A percentile compares a stretch with the other conserved stretches of the same genome.
Conservation (phyloP, 139 green algal species). For the Chlorella sorokiniana region DNA sequence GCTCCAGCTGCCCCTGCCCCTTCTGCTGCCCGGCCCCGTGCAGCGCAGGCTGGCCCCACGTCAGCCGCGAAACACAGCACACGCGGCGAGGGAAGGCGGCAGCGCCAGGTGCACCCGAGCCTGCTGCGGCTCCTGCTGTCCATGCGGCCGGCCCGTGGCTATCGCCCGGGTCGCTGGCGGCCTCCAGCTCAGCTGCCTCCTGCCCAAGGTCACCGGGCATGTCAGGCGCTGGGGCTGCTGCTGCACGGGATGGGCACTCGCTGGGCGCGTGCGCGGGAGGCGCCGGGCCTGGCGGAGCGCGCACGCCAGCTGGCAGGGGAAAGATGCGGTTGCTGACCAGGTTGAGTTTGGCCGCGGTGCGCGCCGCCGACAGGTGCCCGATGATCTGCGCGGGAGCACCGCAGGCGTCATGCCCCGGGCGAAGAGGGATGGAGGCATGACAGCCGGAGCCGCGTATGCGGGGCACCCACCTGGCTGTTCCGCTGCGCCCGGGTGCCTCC, state of each 20-base stretch:
- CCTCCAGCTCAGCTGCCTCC: too few relatives aligned
- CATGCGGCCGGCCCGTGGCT: too few relatives aligned
- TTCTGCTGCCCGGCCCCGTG: background rate
- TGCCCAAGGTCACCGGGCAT: too few relatives aligned
- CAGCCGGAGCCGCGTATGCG: background rate
- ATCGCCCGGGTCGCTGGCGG: too few relatives aligned
- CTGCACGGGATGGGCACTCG: background rate
- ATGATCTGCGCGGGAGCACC: background rate
- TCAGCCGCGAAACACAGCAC: too few relatives aligned
- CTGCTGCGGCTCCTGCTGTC: too few relatives aligned
- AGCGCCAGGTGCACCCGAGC: too few relatives aligned
- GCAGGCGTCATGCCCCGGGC: background rate
- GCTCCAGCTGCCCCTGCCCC: background rate
- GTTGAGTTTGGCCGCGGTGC: constrained; percentile 50
- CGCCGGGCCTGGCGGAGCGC: constrained; percentile 1
- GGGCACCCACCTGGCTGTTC: background rate
- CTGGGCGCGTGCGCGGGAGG: too few relatives aligned
- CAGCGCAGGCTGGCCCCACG: background rate
- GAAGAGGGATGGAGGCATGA: background rate
- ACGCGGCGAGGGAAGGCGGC: too few relatives aligned
- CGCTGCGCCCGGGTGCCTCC: background rate
- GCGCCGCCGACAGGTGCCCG: constrained; percentile 43
- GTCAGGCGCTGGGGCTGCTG: too few relatives aligned
- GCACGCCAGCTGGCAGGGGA: constrained; percentile 51
- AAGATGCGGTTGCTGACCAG: constrained; percentile 56